phyloP scores from a whole-genome alignment of 768 basidiomycete species.

The Chalciporus piperatus region DNA sequence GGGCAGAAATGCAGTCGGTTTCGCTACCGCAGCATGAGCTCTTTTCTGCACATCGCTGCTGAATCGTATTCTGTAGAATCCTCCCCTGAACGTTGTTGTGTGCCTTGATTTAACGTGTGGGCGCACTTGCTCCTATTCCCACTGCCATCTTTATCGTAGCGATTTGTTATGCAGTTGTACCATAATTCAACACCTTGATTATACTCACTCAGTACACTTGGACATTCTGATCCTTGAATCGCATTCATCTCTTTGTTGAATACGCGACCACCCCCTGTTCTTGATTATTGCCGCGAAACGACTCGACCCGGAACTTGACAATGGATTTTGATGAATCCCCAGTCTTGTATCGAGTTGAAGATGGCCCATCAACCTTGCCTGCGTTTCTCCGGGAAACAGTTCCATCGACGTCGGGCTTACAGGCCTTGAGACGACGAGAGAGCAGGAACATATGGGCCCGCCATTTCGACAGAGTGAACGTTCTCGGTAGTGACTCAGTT shows the following conservation, averaged over 20 bases:
- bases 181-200: not conserved
- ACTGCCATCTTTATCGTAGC: not conserved
- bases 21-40: constrained; percentile 52
- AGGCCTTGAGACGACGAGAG: constrained; percentile 21
- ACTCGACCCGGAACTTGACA: not conserved
- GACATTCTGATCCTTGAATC: not conserved
- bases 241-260: not conserved
- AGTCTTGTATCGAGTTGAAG: not conserved
- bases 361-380: not conserved
- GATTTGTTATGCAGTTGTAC: not conserved
- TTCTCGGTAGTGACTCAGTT: constrained; percentile 60
- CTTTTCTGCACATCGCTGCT: not conserved
- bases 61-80: not conserved
- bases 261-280: not conserved
- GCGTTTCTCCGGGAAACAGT: constrained; percentile 2
- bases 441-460: constrained; percentile 27
- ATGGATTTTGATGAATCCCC: constrained; percentile 14
- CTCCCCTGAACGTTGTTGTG: not conserved
- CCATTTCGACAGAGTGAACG: constrained; percentile 63
- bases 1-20: constrained; percentile 76
- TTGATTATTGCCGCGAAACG: not conserved
- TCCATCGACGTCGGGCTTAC: constrained; percentile 24
- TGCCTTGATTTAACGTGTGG: constrained; percentile 12
- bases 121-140: not conserved
- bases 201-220: not conserved